phyloP scores from a whole-genome alignment of 768 basidiomycete species.

The Lactifluus piperatus region DNA sequence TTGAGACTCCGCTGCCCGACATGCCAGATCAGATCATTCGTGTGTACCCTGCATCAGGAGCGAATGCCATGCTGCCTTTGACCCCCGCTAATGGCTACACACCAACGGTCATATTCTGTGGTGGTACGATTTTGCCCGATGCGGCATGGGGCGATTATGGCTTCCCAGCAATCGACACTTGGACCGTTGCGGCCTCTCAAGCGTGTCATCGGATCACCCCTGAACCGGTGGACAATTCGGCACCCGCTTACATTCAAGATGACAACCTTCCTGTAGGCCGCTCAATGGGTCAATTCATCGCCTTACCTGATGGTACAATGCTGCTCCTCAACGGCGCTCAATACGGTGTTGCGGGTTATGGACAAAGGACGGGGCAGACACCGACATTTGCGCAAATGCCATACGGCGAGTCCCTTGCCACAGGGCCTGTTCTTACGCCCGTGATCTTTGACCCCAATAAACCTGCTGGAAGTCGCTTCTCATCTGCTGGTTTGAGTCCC shows the following conservation, averaged over 20 bases:
- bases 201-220: slow-evolving; percentile 3
- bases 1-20: background rate
- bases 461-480: background rate
- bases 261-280: background rate
- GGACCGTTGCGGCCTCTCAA: background rate
- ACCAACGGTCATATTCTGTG: background rate
- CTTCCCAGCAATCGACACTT: background rate
- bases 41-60: slow-evolving; percentile 6
- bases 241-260: background rate
- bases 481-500: background rate
- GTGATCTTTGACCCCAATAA: slow-evolving; percentile 3
- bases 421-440: background rate
- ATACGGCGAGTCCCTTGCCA: background rate
- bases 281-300: background rate
- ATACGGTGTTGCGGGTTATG: background rate
- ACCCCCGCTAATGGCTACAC: background rate
- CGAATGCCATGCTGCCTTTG: slow-evolving; percentile 4
- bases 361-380: background rate
- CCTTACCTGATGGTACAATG: background rate
- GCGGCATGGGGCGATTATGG: background rate
- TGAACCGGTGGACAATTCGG: background rate
- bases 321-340: slow-evolving; percentile 1
- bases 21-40: slow-evolving; percentile 6
- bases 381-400: background rate
- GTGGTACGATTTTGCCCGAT: background rate